A percentile compares a stretch with the other conserved stretches of the same genome.
Evolutionary conservation across 176 grass and related monocot species (phyloP).

Genomic region (Aegilops speltoides): DNA sequence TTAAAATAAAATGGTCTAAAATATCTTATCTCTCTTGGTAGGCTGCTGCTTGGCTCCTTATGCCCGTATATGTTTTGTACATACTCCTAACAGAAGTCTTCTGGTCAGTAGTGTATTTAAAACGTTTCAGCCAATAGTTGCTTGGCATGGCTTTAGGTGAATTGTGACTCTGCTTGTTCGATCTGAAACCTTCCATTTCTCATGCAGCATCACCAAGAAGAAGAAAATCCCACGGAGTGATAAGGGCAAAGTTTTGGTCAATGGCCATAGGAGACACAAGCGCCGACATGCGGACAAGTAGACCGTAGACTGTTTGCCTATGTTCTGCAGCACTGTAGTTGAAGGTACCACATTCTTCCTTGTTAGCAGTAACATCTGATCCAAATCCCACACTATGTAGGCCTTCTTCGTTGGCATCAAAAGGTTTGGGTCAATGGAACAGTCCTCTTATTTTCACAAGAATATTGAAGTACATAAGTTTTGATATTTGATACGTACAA

Average conservation of each 20-base stretch:
- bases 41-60: slow-evolving; percentile 71
- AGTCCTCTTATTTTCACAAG: neutral
- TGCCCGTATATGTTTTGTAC: slow-evolving; percentile 65
- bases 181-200: slow-evolving; percentile 15
- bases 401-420: neutral
- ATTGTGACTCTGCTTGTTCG: slow-evolving; percentile 17
- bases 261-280: slow-evolving; percentile 57
- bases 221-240: slow-evolving; percentile 45
- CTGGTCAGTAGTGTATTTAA: slow-evolving; percentile 53
- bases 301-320: neutral
- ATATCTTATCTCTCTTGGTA: slow-evolving; percentile 37
- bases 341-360: slow-evolving; percentile 23
- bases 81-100: slow-evolving; percentile 54
- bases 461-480: neutral
- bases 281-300: slow-evolving; percentile 70
- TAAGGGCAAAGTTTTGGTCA: slow-evolving; percentile 39
- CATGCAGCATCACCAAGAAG: slow-evolving; percentile 56
- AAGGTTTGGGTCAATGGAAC: neutral
- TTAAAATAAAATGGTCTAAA: slow-evolving; percentile 16
- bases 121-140: slow-evolving; percentile 16
- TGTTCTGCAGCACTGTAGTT: slow-evolving; percentile 20
- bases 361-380: neutral
- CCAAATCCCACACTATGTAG: neutral
- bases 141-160: slow-evolving; percentile 15
- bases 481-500: neutral